Evolutionary conservation across 768 basidiomycete genomes (phyloP).

Genomic region (Infundibulicybe gibba): DNA sequence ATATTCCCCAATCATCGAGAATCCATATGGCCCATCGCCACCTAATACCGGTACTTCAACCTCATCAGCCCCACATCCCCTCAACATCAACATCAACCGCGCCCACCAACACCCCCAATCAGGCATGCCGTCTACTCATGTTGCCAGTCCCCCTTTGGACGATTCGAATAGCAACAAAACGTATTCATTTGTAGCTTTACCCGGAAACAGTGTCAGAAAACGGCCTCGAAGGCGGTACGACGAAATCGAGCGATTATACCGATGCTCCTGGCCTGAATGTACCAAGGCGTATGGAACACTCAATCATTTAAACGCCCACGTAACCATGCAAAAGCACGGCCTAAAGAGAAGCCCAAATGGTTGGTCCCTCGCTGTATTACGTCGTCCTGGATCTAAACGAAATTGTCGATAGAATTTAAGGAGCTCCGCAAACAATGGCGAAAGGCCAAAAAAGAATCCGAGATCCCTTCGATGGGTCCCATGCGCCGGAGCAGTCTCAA

Average conservation of each 20-base stretch:
- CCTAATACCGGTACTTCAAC: constrained; percentile 61
- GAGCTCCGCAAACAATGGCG: constrained; percentile 97
- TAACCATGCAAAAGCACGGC: constrained; percentile 98
- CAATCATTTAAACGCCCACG: constrained; percentile 97
- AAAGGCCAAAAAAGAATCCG: constrained; percentile 82
- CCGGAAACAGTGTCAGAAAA: constrained; percentile 79
- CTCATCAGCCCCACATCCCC: constrained; percentile 37
- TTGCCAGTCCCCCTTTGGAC: constrained; percentile 12
- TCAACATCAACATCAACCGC: constrained; percentile 24
- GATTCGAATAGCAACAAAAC: constrained; percentile 55
- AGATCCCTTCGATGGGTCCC: constrained; percentile 19
- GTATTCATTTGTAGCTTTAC: constrained; percentile 78
- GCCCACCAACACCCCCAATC: no score
- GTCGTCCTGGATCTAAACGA: background rate
- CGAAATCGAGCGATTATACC: constrained; percentile 93
- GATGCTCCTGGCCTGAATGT: constrained; percentile 76
- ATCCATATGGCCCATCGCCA: constrained; percentile 57
- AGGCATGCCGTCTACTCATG: constrained; percentile 4
- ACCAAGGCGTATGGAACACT: constrained; percentile 90
- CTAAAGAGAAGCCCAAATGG: constrained; percentile 85
- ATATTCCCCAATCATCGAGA: constrained; percentile 44
- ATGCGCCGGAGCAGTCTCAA: constrained; percentile 29
- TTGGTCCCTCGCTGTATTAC: constrained; percentile 32
- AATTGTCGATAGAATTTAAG: constrained; percentile 77
- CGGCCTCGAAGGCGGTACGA: constrained; percentile 85